Evolutionary conservation across 495 filamentous ascomycete species (phyloP), one percentile per base, ranked within the genome.

Genomic region (Xylaria nigripes): DNA sequence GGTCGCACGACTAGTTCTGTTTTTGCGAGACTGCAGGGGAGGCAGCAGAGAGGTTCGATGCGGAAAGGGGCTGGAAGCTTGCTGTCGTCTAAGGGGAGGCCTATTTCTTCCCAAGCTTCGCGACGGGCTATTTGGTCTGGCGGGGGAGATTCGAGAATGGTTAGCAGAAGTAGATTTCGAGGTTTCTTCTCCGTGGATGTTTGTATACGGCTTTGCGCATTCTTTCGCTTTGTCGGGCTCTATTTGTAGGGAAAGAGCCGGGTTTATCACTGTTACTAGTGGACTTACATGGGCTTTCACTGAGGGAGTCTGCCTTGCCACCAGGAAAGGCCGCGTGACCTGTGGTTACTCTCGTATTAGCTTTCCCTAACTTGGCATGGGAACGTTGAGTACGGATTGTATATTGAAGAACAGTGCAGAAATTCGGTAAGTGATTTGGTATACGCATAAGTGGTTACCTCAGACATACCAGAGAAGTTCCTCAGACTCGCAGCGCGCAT

Each of bases 81-180:
- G 40, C 70, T 61, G 61, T 81, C 73, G 59, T 82, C 78, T 48
- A 80, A 74, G 7, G 90, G 86, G 0, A 96, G 81, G 1, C 90
- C 90, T 65, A 96, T 95, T 70, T 96, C 90, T 63, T 96, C 90
- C 63, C 76, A 83, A 12, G 90, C 90, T 77, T 96, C 90, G 64
- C 90, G 81, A 18, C 90, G 83, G 21, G 90, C 88, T 44, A 89
- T 93, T 64, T 87, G 76, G 67, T 86, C 83, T 67, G 77, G 66
- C 52, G 1, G 22, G 2, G 9, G 5, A 21, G 8, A 9, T 54
- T 30, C 48, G 51, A 2, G 65, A 61, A 57, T 80, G 76, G 48
- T 78, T 73, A 70, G 79, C 79, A 41, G 76, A 72, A 77, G 54
- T 6, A 1, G 4, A 30, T 23, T 23, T 18, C 22, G n/a, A n/a